Conservation (phyloP, 2,329 filamentous ascomycete genomes). For the Arthroderma sp. region DNA sequence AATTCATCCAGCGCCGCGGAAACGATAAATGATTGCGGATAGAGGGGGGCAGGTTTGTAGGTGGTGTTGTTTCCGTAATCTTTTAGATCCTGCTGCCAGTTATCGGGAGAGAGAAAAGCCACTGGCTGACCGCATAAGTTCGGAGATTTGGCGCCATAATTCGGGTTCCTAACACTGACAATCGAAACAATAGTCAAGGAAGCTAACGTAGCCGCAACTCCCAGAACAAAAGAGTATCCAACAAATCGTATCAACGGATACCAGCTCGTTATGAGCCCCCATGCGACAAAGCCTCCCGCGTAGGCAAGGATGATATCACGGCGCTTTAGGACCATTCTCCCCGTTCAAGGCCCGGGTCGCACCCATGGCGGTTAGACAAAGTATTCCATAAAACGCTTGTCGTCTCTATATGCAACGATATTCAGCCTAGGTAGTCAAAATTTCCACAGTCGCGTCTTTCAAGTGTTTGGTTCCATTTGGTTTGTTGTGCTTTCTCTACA, state of each 20-base stretch:
- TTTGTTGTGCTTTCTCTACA: not conserved
- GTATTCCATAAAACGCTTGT: not conserved
- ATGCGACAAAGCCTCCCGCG: constrained; percentile 54
- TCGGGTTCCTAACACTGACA: constrained; percentile 41
- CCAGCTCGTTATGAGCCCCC: constrained; percentile 76
- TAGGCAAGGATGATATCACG: constrained; percentile 34
- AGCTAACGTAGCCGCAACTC: constrained; percentile 45
- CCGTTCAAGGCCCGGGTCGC: not conserved
- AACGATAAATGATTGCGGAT: constrained; percentile 62
- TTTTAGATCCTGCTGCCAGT: constrained; percentile 60
- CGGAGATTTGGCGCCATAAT: constrained; percentile 34
- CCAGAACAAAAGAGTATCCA: constrained; percentile 69
- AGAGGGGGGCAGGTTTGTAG: constrained; percentile 59
- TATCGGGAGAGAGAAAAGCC: constrained; percentile 49
- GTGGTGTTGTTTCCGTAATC: constrained; percentile 52
- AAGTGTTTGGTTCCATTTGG: not conserved
- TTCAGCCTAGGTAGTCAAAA: not conserved
- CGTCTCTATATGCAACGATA: not conserved
- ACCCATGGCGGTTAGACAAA: constrained; percentile 1
- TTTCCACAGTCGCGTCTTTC: not conserved
- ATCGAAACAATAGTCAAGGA: constrained; percentile 49
- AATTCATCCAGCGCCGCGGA: constrained; percentile 70
- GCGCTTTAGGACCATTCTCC: constrained; percentile 36
- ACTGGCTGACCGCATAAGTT: constrained; percentile 20
- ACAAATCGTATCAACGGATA: constrained; percentile 71